Evolutionary conservation across 305 asterid genomes (phyloP).

Genomic region (Fraxinus ornus): DNA sequence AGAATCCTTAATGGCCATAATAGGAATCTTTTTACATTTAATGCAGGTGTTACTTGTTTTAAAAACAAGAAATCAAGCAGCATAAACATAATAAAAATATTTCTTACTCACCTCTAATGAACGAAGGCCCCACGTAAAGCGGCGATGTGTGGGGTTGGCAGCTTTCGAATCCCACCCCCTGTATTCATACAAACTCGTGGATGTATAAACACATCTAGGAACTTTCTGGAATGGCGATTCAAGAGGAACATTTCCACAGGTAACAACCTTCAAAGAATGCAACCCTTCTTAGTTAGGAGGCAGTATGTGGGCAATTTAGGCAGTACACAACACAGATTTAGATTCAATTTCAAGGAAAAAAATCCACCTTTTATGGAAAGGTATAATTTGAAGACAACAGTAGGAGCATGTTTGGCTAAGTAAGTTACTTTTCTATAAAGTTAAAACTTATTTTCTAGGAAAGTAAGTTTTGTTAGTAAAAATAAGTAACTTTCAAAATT

Average conservation of each 20-base stretch:
- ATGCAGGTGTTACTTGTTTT: neutral
- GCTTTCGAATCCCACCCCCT: conserved; percentile 86
- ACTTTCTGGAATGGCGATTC: conserved; percentile 72
- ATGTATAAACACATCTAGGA: conserved; percentile 72
- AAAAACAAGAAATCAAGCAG: neutral
- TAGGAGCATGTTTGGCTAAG: neutral
- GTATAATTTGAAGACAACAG: neutral
- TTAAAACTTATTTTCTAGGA: neutral
- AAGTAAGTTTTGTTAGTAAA: neutral
- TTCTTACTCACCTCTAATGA: conserved; percentile 54
- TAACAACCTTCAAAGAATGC: conserved; percentile 54
- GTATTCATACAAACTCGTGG: conserved; percentile 67
- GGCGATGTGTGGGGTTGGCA: conserved; percentile 68
- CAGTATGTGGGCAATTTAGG: neutral
- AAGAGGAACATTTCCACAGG: conserved; percentile 81
- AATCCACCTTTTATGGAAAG: neutral
- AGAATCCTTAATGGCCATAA: neutral
- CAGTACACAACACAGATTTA: neutral
- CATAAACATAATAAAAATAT: neutral
- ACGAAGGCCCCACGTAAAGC: conserved; percentile 77
- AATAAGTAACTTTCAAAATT: neutral
- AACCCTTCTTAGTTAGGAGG: conserved; percentile 18
- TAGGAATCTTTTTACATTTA: neutral
- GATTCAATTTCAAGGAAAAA: neutral
- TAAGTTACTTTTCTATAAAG: neutral